phyloP scores from a whole-genome alignment of 305 asterid genomes.

The Coffea humblotiana region DNA sequence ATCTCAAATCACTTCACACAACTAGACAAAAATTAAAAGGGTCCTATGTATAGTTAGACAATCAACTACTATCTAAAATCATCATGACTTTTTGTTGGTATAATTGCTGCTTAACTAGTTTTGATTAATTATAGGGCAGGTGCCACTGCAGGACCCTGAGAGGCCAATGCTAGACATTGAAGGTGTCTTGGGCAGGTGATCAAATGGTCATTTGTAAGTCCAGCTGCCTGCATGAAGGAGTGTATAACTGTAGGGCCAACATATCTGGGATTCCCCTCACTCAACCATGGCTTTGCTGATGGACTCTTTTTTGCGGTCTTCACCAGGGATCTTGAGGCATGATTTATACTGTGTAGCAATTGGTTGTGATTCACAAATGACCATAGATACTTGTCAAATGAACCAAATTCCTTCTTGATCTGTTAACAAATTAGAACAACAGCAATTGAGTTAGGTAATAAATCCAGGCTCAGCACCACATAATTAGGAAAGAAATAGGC shows the following conservation, averaged over 20 bases:
- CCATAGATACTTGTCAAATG: constrained; percentile 70
- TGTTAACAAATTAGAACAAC: constrained; percentile 15
- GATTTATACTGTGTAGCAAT: constrained; percentile 55
- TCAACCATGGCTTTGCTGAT: constrained; percentile 88
- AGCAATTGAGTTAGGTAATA: neutral
- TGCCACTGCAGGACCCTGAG: constrained; percentile 16
- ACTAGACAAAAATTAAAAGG: constrained; percentile 2
- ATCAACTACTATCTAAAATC: constrained; percentile 22
- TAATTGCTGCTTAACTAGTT: constrained; percentile 2
- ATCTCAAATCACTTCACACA: constrained; percentile 18
- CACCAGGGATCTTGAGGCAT: constrained; percentile 72
- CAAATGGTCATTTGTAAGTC: constrained; percentile 81
- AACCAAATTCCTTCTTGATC: constrained; percentile 56
- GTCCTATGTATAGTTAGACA: constrained; percentile 27
- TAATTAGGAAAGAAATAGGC: neutral
- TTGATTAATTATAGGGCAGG: constrained; percentile 14
- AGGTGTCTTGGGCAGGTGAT: constrained; percentile 67
- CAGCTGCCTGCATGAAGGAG: constrained; percentile 89
- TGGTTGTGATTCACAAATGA: constrained; percentile 66
- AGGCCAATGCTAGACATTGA: constrained; percentile 33
- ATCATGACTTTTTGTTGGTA: neutral
- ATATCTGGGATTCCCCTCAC: constrained; percentile 67
- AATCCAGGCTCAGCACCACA: no score
- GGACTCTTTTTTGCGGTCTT: constrained; percentile 80
- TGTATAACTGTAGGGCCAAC: constrained; percentile 78